A percentile compares a stretch with the other conserved stretches of the same genome.
Evolutionary conservation across 2,329 filamentous ascomycete species (phyloP).

Genomic region (Cladosporium phlei): DNA sequence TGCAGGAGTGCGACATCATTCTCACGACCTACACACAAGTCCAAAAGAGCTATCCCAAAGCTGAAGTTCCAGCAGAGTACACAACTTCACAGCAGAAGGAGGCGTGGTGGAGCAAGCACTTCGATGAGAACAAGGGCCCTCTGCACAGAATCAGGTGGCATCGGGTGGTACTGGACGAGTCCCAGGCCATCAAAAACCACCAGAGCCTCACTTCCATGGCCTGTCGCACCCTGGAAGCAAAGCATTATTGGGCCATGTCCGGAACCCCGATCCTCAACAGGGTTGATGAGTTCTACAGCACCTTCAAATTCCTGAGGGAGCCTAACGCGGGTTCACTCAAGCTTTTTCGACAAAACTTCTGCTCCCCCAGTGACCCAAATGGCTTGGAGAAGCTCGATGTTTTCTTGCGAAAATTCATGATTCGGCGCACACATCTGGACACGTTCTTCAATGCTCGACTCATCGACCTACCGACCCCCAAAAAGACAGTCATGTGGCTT

Average conservation of each 20-base stretch:
- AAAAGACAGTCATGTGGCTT: constrained; percentile 37
- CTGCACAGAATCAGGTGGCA: constrained; percentile 58
- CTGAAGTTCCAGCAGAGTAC: constrained; percentile 33
- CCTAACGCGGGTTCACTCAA: constrained; percentile 39
- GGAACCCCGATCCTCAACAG: constrained; percentile 61
- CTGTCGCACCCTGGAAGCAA: constrained; percentile 60
- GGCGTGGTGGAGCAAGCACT: constrained; percentile 33
- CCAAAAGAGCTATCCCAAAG: constrained; percentile 39
- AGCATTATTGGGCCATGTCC: constrained; percentile 73
- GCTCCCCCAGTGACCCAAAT: constrained; percentile 24
- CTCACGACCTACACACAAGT: constrained; percentile 43
- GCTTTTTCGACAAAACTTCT: constrained; percentile 44
- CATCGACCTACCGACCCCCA: constrained; percentile 49
- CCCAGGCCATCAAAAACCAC: constrained; percentile 71
- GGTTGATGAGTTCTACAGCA: constrained; percentile 73
- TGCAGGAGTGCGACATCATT: constrained; percentile 25
- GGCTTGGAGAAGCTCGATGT: constrained; percentile 35
- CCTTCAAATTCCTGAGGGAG: constrained; percentile 69
- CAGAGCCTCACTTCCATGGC: constrained; percentile 67
- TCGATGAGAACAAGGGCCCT: constrained; percentile 30
- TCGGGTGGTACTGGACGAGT: constrained; percentile 76
- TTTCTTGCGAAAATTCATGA: constrained; percentile 46
- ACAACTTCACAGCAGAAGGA: constrained; percentile 38
- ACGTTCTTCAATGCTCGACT: constrained; percentile 51
- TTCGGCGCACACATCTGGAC: constrained; percentile 52